These are phyloP conservation scores for Ammopiptanthus mongolicus DNA, from an alignment of 306 rosid genomes.

Conservation along the genomic window DNA sequence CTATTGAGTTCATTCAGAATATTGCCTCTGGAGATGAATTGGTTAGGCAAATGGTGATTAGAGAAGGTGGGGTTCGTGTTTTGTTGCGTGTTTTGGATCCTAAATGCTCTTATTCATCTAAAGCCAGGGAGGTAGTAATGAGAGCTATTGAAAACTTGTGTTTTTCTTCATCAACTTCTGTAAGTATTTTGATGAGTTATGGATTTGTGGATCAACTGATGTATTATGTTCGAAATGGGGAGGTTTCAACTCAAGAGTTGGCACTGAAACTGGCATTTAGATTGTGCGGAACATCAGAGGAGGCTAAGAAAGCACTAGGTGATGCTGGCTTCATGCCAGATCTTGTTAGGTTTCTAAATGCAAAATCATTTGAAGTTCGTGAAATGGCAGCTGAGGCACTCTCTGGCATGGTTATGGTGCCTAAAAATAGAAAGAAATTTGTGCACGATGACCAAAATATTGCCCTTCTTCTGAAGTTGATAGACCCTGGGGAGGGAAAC, in stretches of 20 bases:
- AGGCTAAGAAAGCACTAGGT: slow-evolving; percentile 67
- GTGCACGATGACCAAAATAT: slow-evolving; percentile 71
- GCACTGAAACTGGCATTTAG: slow-evolving; percentile 61
- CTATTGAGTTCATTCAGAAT: slow-evolving; percentile 54
- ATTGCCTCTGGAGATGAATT: slow-evolving; percentile 67
- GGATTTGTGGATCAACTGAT: slow-evolving; percentile 68
- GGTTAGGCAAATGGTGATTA: slow-evolving; percentile 41
- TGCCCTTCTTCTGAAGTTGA: slow-evolving; percentile 48
- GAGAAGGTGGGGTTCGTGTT: slow-evolving; percentile 68
- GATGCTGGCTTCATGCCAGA: slow-evolving; percentile 73
- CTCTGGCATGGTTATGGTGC: slow-evolving; percentile 54
- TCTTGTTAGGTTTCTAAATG: slow-evolving; percentile 67
- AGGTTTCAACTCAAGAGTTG: slow-evolving; percentile 65
- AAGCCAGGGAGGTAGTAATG: slow-evolving; percentile 52
- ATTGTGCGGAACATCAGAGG: slow-evolving; percentile 60
- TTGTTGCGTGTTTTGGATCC: slow-evolving; percentile 55
- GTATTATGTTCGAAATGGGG: slow-evolving; percentile 57
- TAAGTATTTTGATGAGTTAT: slow-evolving; percentile 42
- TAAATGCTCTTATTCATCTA: slow-evolving; percentile 41
- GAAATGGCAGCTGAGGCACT: slow-evolving; percentile 84
- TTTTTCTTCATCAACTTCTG: slow-evolving; percentile 40
- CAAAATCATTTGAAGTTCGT: slow-evolving; percentile 72
- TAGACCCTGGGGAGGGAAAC: slow-evolving; percentile 52
- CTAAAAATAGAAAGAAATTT: slow-evolving; percentile 72
- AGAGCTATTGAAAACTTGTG: slow-evolving; percentile 60